Evolutionary conservation across 2,329 filamentous ascomycete genomes (phyloP).

Genomic region (Aspergillus uvarum): DNA sequence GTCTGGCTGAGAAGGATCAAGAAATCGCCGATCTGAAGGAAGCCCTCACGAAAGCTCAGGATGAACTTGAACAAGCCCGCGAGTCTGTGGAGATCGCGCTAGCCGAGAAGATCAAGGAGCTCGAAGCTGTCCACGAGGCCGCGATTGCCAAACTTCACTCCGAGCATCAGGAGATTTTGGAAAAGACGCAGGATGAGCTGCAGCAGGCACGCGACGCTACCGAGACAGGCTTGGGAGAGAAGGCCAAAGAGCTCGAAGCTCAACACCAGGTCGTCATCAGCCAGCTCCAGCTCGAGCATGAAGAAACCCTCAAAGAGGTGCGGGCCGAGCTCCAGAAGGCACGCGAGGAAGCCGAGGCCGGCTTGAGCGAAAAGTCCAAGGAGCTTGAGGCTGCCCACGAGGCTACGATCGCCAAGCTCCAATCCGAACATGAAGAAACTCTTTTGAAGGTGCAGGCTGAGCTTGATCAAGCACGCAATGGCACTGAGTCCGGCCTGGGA

Average conservation of each 20-base stretch:
- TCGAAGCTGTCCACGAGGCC: conserved; percentile 30
- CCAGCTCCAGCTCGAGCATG: not conserved
- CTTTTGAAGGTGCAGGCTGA: conserved; percentile 4
- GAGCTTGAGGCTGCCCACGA: conserved; percentile 15
- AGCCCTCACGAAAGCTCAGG: conserved; percentile 33
- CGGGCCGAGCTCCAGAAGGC: not conserved
- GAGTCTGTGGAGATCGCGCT: conserved; percentile 21
- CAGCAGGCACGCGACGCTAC: not conserved
- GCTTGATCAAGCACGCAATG: not conserved
- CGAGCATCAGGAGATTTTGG: conserved; percentile 9
- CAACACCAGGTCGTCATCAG: not conserved
- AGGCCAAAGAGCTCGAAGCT: conserved; percentile 3
- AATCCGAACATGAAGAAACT: conserved; percentile 32
- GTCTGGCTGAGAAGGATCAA: conserved; percentile 38
- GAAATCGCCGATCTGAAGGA: conserved; percentile 36
- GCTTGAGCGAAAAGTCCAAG: conserved; percentile 34
- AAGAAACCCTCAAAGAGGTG: not conserved
- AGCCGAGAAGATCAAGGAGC: conserved; percentile 27
- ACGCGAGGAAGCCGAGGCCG: not conserved
- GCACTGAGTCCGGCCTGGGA: conserved; percentile 21
- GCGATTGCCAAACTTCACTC: conserved; percentile 23
- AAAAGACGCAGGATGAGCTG: not conserved
- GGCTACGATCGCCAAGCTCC: conserved; percentile 26
- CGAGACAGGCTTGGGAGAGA: not conserved
- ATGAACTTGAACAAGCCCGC: conserved; percentile 32